Evolutionary conservation across 148 eudicot genomes (phyloP).

Genomic region (Heliamphora exappendiculata): DNA sequence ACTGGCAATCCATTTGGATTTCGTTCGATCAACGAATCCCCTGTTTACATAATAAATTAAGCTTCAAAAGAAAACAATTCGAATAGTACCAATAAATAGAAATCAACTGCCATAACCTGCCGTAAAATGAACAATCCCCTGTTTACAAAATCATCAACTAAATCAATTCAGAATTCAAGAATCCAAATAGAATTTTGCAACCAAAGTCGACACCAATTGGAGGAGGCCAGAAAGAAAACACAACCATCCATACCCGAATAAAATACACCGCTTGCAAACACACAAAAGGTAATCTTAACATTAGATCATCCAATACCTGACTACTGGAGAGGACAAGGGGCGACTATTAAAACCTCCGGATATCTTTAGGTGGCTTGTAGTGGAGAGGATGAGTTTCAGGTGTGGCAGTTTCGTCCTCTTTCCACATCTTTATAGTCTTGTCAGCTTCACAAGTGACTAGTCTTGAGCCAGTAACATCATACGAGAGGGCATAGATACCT

Average conservation of each 20-base stretch:
- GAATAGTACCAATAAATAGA: neutral
- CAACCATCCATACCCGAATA: neutral
- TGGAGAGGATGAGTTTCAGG: conserved; percentile 90
- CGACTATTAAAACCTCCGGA: conserved; percentile 53
- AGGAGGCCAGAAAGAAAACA: neutral
- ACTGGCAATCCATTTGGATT: too few relatives aligned
- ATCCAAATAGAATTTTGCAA: neutral
- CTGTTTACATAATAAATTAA: neutral
- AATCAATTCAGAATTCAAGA: neutral
- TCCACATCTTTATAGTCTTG: conserved; percentile 99
- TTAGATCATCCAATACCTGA: neutral
- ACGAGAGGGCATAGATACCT: conserved; percentile 72
- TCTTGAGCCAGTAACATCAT: conserved; percentile 76
- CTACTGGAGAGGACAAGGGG: neutral
- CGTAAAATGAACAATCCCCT: neutral
- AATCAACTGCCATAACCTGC: neutral
- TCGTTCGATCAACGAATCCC: too few relatives aligned
- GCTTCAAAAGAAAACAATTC: neutral
- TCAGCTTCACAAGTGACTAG: conserved; percentile 94
- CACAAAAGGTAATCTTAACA: too few relatives aligned
- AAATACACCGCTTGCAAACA: too few relatives aligned
- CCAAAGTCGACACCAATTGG: neutral
- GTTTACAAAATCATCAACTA: neutral
- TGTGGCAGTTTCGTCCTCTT: conserved; percentile 88
- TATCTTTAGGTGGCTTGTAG: conserved; percentile 93